Conservation (phyloP, 495 filamentous ascomycete species). For the Entonaema liquescens region DNA sequence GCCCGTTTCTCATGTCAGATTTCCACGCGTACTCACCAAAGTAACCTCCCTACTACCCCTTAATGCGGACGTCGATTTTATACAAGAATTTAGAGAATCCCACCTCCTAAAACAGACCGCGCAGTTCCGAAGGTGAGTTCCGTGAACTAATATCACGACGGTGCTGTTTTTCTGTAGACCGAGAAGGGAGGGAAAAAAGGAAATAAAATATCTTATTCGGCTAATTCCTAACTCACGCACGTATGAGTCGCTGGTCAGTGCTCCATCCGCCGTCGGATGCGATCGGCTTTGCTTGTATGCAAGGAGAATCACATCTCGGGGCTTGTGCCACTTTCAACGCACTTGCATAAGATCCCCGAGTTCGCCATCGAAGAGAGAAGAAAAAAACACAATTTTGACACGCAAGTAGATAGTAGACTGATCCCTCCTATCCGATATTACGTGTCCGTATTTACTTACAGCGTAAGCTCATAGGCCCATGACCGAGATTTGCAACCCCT, state of each 20-base stretch:
- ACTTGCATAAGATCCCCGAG: constrained; percentile 22
- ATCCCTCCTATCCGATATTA: constrained; percentile 28
- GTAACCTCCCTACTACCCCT: constrained; percentile 2
- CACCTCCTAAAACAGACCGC: constrained; percentile 15
- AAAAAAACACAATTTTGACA: not conserved
- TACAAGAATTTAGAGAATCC: constrained; percentile 27
- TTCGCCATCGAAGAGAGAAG: constrained; percentile 1
- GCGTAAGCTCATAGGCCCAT: constrained; percentile 1
- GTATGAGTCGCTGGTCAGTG: not conserved
- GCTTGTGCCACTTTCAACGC: constrained; percentile 39
- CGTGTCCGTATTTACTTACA: constrained; percentile 14
- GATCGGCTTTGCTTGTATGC: constrained; percentile 31
- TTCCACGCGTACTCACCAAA: constrained; percentile 22
- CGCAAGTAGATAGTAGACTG: not conserved
- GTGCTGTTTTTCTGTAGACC: constrained; percentile 3
- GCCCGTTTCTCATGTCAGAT: constrained; percentile 17
- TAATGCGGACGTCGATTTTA: constrained; percentile 5
- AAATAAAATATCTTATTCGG: constrained; percentile 6
- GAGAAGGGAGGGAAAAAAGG: constrained; percentile 10
- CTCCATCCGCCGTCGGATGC: constrained; percentile 17
- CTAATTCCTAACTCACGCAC: constrained; percentile 19
- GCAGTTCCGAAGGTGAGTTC: constrained; percentile 20
- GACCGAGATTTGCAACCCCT: constrained; percentile 17
- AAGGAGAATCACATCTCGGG: constrained; percentile 40
- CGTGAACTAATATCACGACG: constrained; percentile 8